Evolutionary conservation across 2,329 filamentous ascomycete genomes (phyloP).

Genomic region (Colletotrichum eremochloae): DNA sequence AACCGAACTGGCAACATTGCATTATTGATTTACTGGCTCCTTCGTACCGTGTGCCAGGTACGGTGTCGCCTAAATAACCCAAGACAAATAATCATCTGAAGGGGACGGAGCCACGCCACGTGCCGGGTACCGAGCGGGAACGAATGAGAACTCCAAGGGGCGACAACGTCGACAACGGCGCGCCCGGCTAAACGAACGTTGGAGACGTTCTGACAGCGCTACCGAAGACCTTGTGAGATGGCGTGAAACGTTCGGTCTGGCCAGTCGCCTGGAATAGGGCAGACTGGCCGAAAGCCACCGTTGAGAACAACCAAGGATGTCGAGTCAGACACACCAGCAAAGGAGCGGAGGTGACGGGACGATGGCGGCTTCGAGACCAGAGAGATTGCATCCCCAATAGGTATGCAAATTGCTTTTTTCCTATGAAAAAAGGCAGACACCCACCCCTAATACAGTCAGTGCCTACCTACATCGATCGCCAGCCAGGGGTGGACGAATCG

Average conservation of each 20-base stretch:
- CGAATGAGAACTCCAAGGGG: conserved; percentile 11
- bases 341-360: conserved; percentile 1
- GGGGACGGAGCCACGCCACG: conserved; percentile 26
- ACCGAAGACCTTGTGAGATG: conserved; percentile 19
- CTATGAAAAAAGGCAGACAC: background rate
- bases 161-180: conserved; percentile 18
- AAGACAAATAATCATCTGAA: background rate
- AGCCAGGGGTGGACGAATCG: conserved; percentile 7
- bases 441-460: no score
- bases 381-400: background rate
- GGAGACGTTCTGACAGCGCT: conserved; percentile 23
- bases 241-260: conserved; percentile 21
- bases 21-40: background rate
- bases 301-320: conserved; percentile 1
- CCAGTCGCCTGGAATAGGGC: conserved; percentile 18
- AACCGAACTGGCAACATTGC: background rate
- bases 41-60: background rate
- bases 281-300: conserved; percentile 7
- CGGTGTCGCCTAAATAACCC: background rate
- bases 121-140: conserved; percentile 27
- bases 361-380: background rate
- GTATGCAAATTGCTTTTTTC: background rate
- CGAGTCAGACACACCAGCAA: conserved; percentile 11
- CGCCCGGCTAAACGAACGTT: conserved; percentile 21
- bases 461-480: background rate